Evolutionary conservation across 805 yeast species (phyloP).

Genomic region (Suhomyces xylopsoci): DNA sequence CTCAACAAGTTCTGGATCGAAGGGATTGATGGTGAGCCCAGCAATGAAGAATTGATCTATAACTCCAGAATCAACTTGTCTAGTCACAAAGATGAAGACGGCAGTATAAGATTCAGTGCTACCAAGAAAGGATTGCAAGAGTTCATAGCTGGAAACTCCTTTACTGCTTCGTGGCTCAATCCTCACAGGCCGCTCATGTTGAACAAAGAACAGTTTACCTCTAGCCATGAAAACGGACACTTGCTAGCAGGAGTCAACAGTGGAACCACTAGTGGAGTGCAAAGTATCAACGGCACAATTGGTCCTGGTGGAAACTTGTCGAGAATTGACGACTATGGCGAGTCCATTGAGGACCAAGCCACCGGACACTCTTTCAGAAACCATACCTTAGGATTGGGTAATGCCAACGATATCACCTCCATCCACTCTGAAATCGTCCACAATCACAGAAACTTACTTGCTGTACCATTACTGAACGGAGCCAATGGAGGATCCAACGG

Average conservation of each 20-base stretch:
- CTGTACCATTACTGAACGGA: not conserved
- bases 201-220: slow-evolving; percentile 1
- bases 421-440: slow-evolving; percentile 35
- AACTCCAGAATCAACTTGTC: not conserved
- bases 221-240: not conserved
- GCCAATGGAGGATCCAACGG: not conserved
- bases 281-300: slow-evolving; percentile 1
- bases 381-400: slow-evolving; percentile 33
- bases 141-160: slow-evolving; percentile 26
- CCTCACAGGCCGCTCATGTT: slow-evolving; percentile 23
- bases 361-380: slow-evolving; percentile 5
- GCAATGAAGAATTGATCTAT: slow-evolving; percentile 4
- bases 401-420: slow-evolving; percentile 39
- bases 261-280: not conserved
- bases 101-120: slow-evolving; percentile 9
- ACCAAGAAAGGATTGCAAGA: slow-evolving; percentile 21
- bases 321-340: slow-evolving; percentile 1
- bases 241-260: not conserved
- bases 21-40: slow-evolving; percentile 17
- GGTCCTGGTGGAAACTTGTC: slow-evolving; percentile 2
- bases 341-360: slow-evolving; percentile 1
- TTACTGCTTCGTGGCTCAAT: slow-evolving; percentile 30
- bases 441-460: slow-evolving; percentile 1
- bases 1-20: slow-evolving; percentile 25
- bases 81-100: slow-evolving; percentile 7